phyloP scores from a whole-genome alignment of 1,139 yeast species.

The Kodamaea alishanica region DNA sequence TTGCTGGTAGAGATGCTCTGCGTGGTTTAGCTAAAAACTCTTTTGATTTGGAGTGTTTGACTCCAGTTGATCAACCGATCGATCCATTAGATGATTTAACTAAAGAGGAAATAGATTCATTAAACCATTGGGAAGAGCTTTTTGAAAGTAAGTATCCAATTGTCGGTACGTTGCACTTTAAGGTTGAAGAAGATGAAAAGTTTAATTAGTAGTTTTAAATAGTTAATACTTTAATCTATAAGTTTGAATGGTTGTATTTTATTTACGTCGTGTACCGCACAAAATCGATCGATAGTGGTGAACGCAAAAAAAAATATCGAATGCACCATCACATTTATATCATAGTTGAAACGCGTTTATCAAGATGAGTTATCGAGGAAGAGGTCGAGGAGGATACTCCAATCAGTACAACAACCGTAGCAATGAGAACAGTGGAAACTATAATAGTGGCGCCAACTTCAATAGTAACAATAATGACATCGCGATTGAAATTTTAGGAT shows the following conservation, averaged over 20 bases:
- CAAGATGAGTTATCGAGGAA: constrained; percentile 42
- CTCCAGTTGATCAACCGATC: constrained; percentile 63
- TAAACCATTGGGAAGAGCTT: constrained; percentile 83
- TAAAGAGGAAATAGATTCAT: constrained; percentile 58
- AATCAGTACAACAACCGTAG: constrained; percentile 17
- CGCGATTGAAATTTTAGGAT: constrained; percentile 64
- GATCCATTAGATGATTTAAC: constrained; percentile 64
- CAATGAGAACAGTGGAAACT: constrained; percentile 14
- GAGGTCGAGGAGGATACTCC: constrained; percentile 43
- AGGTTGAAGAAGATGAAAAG: constrained; percentile 3
- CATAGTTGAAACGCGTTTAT: background rate
- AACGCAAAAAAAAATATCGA: background rate
- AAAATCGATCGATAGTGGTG: background rate
- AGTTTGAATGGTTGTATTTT: background rate
- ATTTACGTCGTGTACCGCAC: background rate
- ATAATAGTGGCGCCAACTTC: constrained; percentile 16
- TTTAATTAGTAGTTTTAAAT: constrained; percentile 1
- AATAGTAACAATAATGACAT: constrained; percentile 31
- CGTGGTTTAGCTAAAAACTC: constrained; percentile 90
- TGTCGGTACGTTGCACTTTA: constrained; percentile 53
- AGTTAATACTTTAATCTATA: constrained; percentile 2
- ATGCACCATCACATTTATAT: background rate
- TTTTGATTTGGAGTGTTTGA: constrained; percentile 63
- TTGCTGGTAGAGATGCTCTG: constrained; percentile 96
- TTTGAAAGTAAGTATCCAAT: constrained; percentile 74